Evolutionary conservation across 805 yeast species (phyloP).

Genomic region (Kodamaea kaohsiungensis): DNA sequence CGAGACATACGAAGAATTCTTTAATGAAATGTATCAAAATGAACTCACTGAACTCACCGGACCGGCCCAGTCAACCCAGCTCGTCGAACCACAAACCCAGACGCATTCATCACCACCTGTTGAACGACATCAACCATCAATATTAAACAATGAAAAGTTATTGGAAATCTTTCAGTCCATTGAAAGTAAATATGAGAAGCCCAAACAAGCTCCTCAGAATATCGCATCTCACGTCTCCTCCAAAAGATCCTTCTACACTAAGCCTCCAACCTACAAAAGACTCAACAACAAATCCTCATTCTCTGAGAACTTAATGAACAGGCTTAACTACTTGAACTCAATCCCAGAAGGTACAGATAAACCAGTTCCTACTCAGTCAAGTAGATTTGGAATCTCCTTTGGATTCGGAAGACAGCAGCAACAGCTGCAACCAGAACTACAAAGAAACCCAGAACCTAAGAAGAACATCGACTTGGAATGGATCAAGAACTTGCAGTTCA

Average conservation of each 20-base stretch:
- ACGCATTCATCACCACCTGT: not conserved
- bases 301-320: conserved; percentile 21
- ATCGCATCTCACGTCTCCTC: not conserved
- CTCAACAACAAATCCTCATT: conserved; percentile 16
- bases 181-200: conserved; percentile 20
- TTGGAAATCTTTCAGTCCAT: conserved; percentile 21
- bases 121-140: not conserved
- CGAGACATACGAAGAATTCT: conserved; percentile 53
- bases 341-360: conserved; percentile 16
- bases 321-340: conserved; percentile 21
- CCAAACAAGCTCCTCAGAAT: conserved; percentile 1
- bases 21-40: conserved; percentile 37
- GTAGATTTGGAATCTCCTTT: conserved; percentile 10
- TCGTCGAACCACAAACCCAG: not conserved
- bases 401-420: not conserved
- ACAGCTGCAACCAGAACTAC: not conserved
- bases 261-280: conserved; percentile 12
- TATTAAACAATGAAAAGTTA: conserved; percentile 11
- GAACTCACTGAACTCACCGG: conserved; percentile 11
- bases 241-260: conserved; percentile 14
- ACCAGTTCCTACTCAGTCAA: not conserved
- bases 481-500: conserved; percentile 14
- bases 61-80: not conserved
- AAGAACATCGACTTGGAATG: conserved; percentile 14
- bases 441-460: conserved; percentile 3